A percentile compares a stretch with the other conserved stretches of the same genome.
Evolutionary conservation across 2,329 filamentous ascomycete genomes (phyloP).

Genomic region (Neonectria ditissima): DNA sequence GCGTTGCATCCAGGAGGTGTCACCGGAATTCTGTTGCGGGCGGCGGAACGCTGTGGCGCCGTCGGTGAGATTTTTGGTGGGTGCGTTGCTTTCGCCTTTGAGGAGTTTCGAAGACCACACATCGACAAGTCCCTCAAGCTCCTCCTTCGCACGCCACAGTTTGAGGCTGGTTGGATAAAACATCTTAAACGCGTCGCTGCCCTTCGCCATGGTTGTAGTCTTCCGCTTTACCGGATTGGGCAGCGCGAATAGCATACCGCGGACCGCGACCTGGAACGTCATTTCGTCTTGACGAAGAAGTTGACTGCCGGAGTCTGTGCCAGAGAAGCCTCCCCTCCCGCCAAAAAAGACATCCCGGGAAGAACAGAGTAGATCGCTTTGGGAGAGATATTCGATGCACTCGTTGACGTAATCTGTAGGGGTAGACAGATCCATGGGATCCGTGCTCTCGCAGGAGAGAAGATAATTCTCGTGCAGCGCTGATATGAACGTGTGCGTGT

Average conservation of each 20-base stretch:
- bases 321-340: slow-evolving; percentile 65
- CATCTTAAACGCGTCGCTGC: slow-evolving; percentile 82
- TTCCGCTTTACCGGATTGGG: slow-evolving; percentile 87
- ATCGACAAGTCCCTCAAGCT: slow-evolving; percentile 80
- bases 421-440: slow-evolving; percentile 62
- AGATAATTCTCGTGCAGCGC: slow-evolving; percentile 95
- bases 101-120: slow-evolving; percentile 73
- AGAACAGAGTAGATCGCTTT: slow-evolving; percentile 85
- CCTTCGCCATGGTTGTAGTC: slow-evolving; percentile 57
- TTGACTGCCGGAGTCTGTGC: slow-evolving; percentile 73
- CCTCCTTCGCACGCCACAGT: slow-evolving; percentile 85
- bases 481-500: slow-evolving; percentile 89
- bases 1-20: slow-evolving; percentile 51
- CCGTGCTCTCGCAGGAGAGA: slow-evolving; percentile 77
- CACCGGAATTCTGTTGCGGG: slow-evolving; percentile 48
- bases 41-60: slow-evolving; percentile 63
- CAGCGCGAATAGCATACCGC: slow-evolving; percentile 86
- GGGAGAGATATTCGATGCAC: slow-evolving; percentile 89
- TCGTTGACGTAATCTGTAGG: slow-evolving; percentile 83
- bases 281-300: slow-evolving; percentile 92
- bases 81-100: slow-evolving; percentile 60
- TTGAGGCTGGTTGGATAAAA: slow-evolving; percentile 89
- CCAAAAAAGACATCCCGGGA: slow-evolving; percentile 77
- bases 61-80: slow-evolving; percentile 55
- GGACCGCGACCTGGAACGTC: slow-evolving; percentile 88